Base-by-base conservation (phyloP, 495 filamentous ascomycete genomes). In the Pseudoneurospora amorphoporcata region DNA sequence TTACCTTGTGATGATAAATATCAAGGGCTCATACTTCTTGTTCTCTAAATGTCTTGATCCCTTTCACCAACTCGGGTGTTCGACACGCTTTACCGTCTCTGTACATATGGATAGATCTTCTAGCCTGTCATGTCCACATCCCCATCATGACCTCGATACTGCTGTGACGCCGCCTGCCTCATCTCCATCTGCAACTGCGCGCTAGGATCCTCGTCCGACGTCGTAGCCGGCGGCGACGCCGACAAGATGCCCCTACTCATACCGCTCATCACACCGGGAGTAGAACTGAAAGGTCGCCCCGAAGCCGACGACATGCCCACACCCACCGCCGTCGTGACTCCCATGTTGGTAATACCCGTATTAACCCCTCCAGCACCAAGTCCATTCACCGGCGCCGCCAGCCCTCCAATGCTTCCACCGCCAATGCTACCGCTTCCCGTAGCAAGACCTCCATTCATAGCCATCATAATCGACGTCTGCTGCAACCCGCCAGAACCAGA, bases 81-180 rank as follows among this genome's bases (percentile, higher is more conserved):
- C 40, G 5, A 42, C 19, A 29, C 12, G 29, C 3, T 2, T 35
- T 14, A 16, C 7, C 5, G 53, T 8, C 53, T 17, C 12, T 0
- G 3, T 65, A 65, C 7, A 2, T 65, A 1, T 5, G 6, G 14
- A 65, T 4, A 29, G 10, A 29, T 38, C 2, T n/a, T 2, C 71
- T 83, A 86, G 45, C 81, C 88, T 35, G 84, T 81, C 88, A 90
- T 89, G 47, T 89, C 83, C 17, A 91, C 87, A 77, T 92, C 90
- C 29, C 77, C 78, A 76, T 86, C 84, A 1, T 69, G 37, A 29
- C n/a, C 35, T 39, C 72, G 72, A 29, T 70, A 76, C 3, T 73
- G 70, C 53, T 76, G 74, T 17, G 53, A 65, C 29, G 53, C 53
- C 65, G 80, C 82, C 76, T 82, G 77, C 37, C 85, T 79, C 75